Evolutionary conservation across 1,139 yeast species (phyloP).

Genomic region (Taiozyma onychis): DNA sequence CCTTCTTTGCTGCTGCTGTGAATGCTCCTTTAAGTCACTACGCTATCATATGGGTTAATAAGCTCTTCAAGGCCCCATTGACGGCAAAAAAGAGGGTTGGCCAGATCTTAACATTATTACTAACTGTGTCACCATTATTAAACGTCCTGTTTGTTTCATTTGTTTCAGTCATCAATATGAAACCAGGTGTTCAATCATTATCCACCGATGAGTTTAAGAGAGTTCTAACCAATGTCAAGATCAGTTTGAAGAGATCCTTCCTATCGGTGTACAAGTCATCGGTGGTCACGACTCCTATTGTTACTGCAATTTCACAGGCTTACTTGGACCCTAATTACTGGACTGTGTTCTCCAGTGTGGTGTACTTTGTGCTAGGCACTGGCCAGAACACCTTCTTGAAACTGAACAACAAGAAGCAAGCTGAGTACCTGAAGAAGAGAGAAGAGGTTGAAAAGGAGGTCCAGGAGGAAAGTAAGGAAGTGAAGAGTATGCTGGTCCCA

Average conservation of each 20-base stretch:
- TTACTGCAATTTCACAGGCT: conserved; percentile 68
- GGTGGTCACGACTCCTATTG: conserved; percentile 57
- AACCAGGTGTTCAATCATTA: conserved; percentile 14
- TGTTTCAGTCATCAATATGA: conserved; percentile 38
- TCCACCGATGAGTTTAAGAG: conserved; percentile 15
- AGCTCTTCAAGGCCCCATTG: conserved; percentile 37
- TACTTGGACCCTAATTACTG: conserved; percentile 69
- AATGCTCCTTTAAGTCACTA: conserved; percentile 74
- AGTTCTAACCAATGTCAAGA: conserved; percentile 11
- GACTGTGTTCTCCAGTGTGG: conserved; percentile 77
- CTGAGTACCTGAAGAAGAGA: conserved; percentile 23
- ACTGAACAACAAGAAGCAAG: conserved; percentile 29
- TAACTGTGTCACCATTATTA: conserved; percentile 52
- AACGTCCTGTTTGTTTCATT: conserved; percentile 49
- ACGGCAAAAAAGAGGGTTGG: conserved; percentile 33
- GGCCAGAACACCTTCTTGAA: conserved; percentile 68
- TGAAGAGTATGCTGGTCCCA: conserved; percentile 4
- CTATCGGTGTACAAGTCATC: conserved; percentile 56
- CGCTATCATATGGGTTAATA: conserved; percentile 36
- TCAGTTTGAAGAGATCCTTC: conserved; percentile 46
- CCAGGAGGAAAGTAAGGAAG: conserved; percentile 6
- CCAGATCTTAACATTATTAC: conserved; percentile 44
- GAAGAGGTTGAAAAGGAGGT: conserved; percentile 15
- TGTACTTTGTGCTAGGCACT: conserved; percentile 72
- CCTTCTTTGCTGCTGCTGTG: conserved; percentile 62